A percentile compares a stretch with the other conserved stretches of the same genome.
phyloP scores from a whole-genome alignment of 306 rosid genomes.

The Cajanus cajan region DNA sequence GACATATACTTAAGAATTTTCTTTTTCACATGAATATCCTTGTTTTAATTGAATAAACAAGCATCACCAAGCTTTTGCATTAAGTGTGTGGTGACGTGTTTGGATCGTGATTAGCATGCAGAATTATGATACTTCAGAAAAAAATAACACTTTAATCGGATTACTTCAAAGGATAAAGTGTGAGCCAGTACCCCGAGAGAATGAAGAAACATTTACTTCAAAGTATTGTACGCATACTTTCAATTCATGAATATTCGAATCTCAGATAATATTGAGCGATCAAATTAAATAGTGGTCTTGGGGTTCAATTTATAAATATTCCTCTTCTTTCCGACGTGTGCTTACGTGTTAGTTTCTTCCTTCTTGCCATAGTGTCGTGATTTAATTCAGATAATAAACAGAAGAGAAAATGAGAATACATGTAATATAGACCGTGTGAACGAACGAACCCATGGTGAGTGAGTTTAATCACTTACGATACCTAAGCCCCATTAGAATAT shows the following conservation, averaged over 20 bases:
- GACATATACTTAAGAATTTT: too few relatives aligned
- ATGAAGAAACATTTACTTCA: neutral
- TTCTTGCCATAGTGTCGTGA: neutral
- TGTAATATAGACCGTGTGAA: neutral
- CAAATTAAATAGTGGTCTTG: neutral
- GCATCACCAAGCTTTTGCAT: neutral
- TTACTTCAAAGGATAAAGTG: neutral
- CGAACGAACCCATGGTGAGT: neutral
- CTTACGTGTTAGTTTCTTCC: neutral
- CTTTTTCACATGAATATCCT: neutral
- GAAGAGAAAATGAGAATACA: neutral
- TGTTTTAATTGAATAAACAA: neutral
- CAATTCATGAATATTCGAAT: neutral
- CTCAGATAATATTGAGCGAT: neutral
- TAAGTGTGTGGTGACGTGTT: neutral
- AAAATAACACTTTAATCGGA: neutral
- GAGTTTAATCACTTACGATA: constrained; percentile 2
- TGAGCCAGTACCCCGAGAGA: neutral
- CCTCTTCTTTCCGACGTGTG: neutral
- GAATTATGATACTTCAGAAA: neutral
- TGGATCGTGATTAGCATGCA: neutral
- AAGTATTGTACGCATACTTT: too few relatives aligned
- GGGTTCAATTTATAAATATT: neutral
- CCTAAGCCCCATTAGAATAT: constrained; percentile 21
- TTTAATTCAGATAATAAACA: neutral